Conservation (phyloP, 352 stramenopile species). For the Phytophthora boehmeriae region DNA sequence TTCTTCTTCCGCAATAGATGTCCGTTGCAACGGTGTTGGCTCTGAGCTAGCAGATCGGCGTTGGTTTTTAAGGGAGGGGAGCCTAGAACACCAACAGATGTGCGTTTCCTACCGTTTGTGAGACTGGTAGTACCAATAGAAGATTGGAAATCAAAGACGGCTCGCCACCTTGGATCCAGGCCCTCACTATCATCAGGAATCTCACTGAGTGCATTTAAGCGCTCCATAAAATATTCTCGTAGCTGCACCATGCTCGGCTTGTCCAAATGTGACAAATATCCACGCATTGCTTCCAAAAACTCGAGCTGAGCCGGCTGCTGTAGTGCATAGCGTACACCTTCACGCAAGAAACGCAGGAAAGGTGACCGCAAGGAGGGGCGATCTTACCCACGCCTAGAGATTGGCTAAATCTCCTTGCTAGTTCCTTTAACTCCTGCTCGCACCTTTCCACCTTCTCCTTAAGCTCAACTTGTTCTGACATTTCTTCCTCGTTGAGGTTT, state of each 20-base stretch:
- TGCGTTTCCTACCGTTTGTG: constrained; percentile 18
- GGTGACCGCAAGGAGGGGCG: constrained; percentile 60
- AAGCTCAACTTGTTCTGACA: constrained; percentile 59
- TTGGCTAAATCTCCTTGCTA: constrained; percentile 83
- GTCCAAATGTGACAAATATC: constrained; percentile 80
- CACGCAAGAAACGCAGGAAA: constrained; percentile 84
- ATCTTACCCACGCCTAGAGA: constrained; percentile 84
- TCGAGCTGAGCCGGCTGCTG: constrained; percentile 60
- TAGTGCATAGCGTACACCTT: constrained; percentile 79
- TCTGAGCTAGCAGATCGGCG: constrained; percentile 42
- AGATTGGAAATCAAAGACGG: constrained; percentile 75
- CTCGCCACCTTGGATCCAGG: constrained; percentile 52
- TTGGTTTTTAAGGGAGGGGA: constrained; percentile 42
- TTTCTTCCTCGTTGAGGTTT: constrained; percentile 25
- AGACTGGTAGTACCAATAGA: constrained; percentile 29
- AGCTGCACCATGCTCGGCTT: constrained; percentile 65
- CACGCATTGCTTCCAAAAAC: constrained; percentile 73
- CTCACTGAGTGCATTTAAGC: constrained; percentile 52
- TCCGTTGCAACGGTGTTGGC: constrained; percentile 37
- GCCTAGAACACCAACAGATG: constrained; percentile 13
- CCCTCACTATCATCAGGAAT: constrained; percentile 46
- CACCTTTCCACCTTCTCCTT: constrained; percentile 55
- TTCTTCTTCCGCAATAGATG: constrained; percentile 39
- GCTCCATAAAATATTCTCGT: constrained; percentile 69
- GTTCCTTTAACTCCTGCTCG: constrained; percentile 63